Base-by-base conservation (phyloP, 305 asterid genomes). In the Fraxinus paxiana region DNA sequence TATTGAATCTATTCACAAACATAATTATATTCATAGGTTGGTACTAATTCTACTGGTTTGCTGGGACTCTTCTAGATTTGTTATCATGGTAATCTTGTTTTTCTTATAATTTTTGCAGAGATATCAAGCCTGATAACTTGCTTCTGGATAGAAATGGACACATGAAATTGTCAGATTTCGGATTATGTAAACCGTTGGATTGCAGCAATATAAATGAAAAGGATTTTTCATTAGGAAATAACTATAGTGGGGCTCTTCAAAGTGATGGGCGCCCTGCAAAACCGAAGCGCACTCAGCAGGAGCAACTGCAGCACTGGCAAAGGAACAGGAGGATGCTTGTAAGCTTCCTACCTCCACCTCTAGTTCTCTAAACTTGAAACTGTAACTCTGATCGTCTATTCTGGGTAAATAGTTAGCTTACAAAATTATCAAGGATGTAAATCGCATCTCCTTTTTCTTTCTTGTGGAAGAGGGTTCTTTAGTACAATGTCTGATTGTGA, bases 281-380 rank as follows among this genome's bases (percentile, higher is more conserved):
- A 79, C 97, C 94, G 9, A 94, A 82, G 84, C 97, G 97, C 83
- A 94, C 97, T 75, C 98, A 94, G 84, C 98, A 94, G 86, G 98
- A 94, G 90, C 98, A 94, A 85, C 88, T 93, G 78, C 90, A 86
- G 87, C 95, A 93, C 89, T 94, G 97, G 97, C 97, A 94, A 87
- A 91, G 90, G 83, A 94, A 94, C 81, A 90, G 97, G 86, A 92
- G 98, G 90, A 92, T 92, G 97, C 97, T 94, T 87, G 98, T 94
- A 87, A 89, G 94, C 46, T 74, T 81, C 82, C 82, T 80, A 73
- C 28, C 70, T 37, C 72, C 17, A 63, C 41, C 20, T 34, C 33
- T 13, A 30, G 18, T 26, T 26, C 73, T 28, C 10, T 26, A 67
- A 28, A 13, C 38, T 13, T 28, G 20, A 30, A 67, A 67, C 73